A percentile compares a stretch with the other conserved stretches of the same genome.
These are phyloP conservation scores for Turritis glabra DNA, from an alignment of 345 rosid species.

Conservation along the genomic window DNA sequence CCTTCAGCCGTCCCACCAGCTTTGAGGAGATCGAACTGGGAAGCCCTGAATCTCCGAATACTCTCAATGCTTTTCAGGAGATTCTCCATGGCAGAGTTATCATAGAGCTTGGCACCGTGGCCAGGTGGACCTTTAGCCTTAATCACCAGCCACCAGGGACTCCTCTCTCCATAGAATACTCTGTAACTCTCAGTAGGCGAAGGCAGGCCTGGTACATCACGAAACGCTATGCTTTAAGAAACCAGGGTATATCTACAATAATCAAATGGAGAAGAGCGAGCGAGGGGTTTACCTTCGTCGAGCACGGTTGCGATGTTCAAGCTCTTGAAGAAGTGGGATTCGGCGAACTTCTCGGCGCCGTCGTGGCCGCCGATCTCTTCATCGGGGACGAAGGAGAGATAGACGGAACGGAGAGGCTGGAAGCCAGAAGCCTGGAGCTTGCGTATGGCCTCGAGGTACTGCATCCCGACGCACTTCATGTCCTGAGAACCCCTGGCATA, in stretches of 20 bases:
- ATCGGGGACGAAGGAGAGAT: constrained; percentile 80
- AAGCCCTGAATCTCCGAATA: constrained; percentile 83
- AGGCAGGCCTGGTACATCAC: constrained; percentile 57
- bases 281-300: constrained; percentile 80
- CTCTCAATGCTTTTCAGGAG: constrained; percentile 78
- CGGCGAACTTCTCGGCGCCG: constrained; percentile 77
- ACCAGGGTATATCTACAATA: no score
- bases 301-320: constrained; percentile 79
- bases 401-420: constrained; percentile 66
- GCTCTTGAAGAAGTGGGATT: constrained; percentile 56
- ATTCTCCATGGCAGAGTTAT: constrained; percentile 90
- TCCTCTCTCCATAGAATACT: constrained; percentile 77
- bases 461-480: constrained; percentile 98
- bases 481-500: constrained; percentile 96
- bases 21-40: constrained; percentile 87
- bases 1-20: constrained; percentile 82
- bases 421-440: constrained; percentile 61
- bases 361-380: constrained; percentile 95
- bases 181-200: constrained; percentile 70
- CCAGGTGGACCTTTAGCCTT: constrained; percentile 96
- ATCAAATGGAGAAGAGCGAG: not conserved
- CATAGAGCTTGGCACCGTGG: constrained; percentile 92
- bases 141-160: constrained; percentile 83
- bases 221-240: no score
- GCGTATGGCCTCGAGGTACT: constrained; percentile 88